phyloP scores from a whole-genome alignment of 306 rosid genomes.

The Medicago lupulina region DNA sequence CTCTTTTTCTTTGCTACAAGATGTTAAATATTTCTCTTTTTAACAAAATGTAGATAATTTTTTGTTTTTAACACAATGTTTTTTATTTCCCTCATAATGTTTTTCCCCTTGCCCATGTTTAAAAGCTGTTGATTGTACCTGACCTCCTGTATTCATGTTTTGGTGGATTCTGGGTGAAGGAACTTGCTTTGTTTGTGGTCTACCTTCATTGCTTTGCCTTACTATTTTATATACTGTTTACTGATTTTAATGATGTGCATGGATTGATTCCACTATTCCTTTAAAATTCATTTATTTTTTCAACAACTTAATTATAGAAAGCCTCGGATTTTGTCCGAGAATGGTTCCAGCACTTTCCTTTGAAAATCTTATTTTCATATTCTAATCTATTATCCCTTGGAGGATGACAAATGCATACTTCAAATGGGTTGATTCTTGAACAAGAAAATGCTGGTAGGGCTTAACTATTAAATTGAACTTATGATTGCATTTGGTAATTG shows the following conservation, averaged over 20 bases:
- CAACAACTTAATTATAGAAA: no score
- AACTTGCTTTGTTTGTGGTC: no score
- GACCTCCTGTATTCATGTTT: constrained; percentile 5
- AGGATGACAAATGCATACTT: background rate
- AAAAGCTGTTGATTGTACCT: background rate
- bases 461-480: constrained; percentile 33
- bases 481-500: constrained; percentile 17
- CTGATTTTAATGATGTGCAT: no score
- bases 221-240: no score
- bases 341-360: no score
- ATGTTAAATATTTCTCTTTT: background rate
- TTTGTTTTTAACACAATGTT: background rate
- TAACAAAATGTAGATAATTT: background rate
- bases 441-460: constrained; percentile 29
- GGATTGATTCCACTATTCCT: no score
- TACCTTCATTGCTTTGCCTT: no score
- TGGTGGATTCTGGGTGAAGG: constrained; percentile 26
- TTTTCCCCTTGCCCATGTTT: background rate
- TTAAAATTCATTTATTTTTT: no score
- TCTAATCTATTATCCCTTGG: no score
- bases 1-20: background rate
- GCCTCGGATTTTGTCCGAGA: no score
- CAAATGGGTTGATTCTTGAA: background rate
- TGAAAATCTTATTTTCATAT: no score
- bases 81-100: background rate